phyloP scores from a whole-genome alignment of 805 yeast species.

The Candida tibetensis region DNA sequence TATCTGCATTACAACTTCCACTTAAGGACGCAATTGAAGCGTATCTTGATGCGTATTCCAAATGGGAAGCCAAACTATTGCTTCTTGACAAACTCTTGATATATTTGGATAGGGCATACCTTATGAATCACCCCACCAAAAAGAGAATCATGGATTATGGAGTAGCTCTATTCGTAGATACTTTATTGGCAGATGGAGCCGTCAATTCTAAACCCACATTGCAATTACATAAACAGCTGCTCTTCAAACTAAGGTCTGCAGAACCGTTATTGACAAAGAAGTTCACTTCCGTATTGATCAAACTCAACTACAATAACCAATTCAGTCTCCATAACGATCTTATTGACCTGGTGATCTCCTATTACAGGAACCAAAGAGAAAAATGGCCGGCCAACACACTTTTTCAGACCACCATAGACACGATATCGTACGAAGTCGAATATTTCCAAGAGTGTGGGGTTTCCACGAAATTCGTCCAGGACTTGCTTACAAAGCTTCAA shows the following conservation, averaged over 20 bases:
- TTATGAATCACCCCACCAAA: constrained; percentile 30
- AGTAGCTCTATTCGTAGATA: constrained; percentile 17
- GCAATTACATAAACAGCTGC: constrained; percentile 10
- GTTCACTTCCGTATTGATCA: constrained; percentile 18
- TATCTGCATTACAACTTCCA: background rate
- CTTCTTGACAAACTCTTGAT: constrained; percentile 30
- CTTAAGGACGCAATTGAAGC: background rate
- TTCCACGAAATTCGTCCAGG: constrained; percentile 14
- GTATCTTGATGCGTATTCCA: constrained; percentile 16
- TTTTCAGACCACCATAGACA: constrained; percentile 8
- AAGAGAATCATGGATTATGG: constrained; percentile 27
- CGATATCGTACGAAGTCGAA: constrained; percentile 10
- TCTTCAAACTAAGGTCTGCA: constrained; percentile 7
- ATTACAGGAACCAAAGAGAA: constrained; percentile 15
- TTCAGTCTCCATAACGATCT: constrained; percentile 13
- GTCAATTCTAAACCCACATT: constrained; percentile 5
- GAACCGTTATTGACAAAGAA: constrained; percentile 5
- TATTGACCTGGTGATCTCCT: constrained; percentile 10
- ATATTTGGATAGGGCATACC: constrained; percentile 35
- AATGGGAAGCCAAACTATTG: constrained; percentile 25
- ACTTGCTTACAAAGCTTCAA: constrained; percentile 19
- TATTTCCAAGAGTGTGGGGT: constrained; percentile 12
- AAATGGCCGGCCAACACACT: constrained; percentile 17
- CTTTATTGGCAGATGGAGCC: constrained; percentile 7
- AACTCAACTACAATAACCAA: constrained; percentile 17